Conservation (phyloP, 805 yeast genomes). For the Cyberlindnera americana region DNA sequence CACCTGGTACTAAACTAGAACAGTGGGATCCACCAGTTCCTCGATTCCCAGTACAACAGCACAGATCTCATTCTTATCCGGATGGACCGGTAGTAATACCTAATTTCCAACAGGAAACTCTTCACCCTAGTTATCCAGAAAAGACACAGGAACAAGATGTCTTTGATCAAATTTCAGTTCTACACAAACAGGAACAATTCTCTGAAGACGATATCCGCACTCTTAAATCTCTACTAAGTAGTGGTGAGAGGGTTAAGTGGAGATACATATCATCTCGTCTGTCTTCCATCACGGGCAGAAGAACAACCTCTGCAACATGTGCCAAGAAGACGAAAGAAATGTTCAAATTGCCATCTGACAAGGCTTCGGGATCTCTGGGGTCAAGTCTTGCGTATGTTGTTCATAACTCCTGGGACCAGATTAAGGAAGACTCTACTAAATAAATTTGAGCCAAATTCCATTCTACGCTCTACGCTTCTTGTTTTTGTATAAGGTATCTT, state of each 20-base stretch:
- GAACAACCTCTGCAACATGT: conserved; percentile 48
- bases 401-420: conserved; percentile 43
- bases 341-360: conserved; percentile 51
- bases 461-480: too few species aligned
- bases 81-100: background rate
- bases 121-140: background rate
- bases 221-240: conserved; percentile 42
- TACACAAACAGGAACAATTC: conserved; percentile 16
- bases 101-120: background rate
- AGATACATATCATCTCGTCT: conserved; percentile 45
- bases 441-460: too few species aligned
- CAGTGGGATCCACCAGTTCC: conserved; percentile 1
- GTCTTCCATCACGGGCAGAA: conserved; percentile 32
- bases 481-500: too few species aligned
- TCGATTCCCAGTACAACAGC: background rate
- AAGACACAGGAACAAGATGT: too few species aligned
- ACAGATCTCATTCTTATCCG: conserved; percentile 4
- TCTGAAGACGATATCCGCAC: conserved; percentile 42
- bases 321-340: conserved; percentile 50
- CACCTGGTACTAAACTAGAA: background rate
- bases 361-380: conserved; percentile 38
- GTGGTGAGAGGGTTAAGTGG: conserved; percentile 60
- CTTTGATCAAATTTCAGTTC: background rate
- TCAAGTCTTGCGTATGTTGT: conserved; percentile 54
- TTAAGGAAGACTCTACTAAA: conserved; percentile 19